Evolutionary conservation across 1,139 yeast species (phyloP), one percentile per base, ranked within the genome.

Genomic region (Arxiozyma heterogenica): DNA sequence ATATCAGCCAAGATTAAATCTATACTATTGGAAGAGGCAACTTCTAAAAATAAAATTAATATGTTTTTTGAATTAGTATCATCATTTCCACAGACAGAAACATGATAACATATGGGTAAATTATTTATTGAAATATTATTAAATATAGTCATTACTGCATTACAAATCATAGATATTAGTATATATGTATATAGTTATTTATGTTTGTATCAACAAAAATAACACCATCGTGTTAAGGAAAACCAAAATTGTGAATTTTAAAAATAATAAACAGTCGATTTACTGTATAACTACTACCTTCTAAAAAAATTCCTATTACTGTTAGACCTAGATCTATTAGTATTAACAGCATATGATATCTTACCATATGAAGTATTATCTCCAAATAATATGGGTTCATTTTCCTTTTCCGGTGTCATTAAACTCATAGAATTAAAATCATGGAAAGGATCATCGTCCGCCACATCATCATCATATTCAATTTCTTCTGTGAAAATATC

Each of bases 361-460:
- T 83, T 84, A 4, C 89, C 84, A 62, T 80, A 81, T 11, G 81
- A 71, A 39, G 78, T 77, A 41, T 75, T 77, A 41, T 81, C 83
- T 22, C 79, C 79, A 59, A 76, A 79, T 2, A 73, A 65, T 64
- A 78, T 72, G 0, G 79, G 71, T 52, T 74, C 73, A 45, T 72
- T 75, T 50, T 81, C 85, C 54, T 79, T 86, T 67, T 90, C 93
- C 7, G 51, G 23, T 11, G 23, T 41, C 64, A 89, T 89, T 64
- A 93, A 75, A 3, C 96, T 88, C 62, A 93, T 89, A 0, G 97
- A 90, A 64, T 85, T 88, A 73, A 93, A 93, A 63, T 83, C 83
- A 53, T 82, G 85, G 71, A 93, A 93, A 18, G 97, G 97, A 70
- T 91, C 96, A 44, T 73, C 76, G 30, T 66, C 71, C 21, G 68